These are phyloP conservation scores for Dalechampia spathulata DNA, from an alignment of 441 rosid genomes.

Conservation along the genomic window DNA sequence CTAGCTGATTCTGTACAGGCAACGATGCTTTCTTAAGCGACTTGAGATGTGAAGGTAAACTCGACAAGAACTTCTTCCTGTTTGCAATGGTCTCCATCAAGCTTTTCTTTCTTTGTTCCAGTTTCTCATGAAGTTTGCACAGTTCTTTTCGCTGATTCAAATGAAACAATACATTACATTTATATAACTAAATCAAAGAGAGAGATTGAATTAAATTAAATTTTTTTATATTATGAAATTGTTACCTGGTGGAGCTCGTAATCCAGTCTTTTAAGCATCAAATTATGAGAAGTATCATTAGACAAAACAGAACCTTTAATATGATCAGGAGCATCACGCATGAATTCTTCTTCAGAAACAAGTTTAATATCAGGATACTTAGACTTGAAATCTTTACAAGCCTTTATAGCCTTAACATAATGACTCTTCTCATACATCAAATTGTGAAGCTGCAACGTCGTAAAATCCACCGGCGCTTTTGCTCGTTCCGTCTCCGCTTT, in stretches of 20 bases:
- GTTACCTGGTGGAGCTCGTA: constrained; percentile 80
- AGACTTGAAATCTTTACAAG: constrained; percentile 79
- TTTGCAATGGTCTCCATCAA: constrained; percentile 69
- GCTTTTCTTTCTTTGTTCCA: constrained; percentile 63
- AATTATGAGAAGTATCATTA: constrained; percentile 49
- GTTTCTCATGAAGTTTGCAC: constrained; percentile 57
- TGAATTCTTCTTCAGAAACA: constrained; percentile 72
- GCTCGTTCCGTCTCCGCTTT: constrained; percentile 69
- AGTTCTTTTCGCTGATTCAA: constrained; percentile 59
- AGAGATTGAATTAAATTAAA: neutral
- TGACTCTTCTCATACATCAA: constrained; percentile 91
- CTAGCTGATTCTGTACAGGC: constrained; percentile 84
- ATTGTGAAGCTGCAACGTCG: constrained; percentile 75
- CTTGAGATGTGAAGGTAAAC: constrained; percentile 80
- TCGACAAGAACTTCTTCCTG: constrained; percentile 75
- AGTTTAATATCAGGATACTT: constrained; percentile 77
- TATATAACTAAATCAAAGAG: neutral
- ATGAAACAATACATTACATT: neutral
- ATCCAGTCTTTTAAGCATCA: constrained; percentile 84
- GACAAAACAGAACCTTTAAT: constrained; percentile 51
- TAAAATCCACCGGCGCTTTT: constrained; percentile 71
- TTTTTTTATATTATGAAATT: neutral
- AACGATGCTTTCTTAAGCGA: constrained; percentile 85
- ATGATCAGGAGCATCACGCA: constrained; percentile 57
- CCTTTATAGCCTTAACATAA: constrained; percentile 72